Evolutionary conservation across 2,329 filamentous ascomycete genomes (phyloP).

Genomic region (Talaromyces sp.): DNA sequence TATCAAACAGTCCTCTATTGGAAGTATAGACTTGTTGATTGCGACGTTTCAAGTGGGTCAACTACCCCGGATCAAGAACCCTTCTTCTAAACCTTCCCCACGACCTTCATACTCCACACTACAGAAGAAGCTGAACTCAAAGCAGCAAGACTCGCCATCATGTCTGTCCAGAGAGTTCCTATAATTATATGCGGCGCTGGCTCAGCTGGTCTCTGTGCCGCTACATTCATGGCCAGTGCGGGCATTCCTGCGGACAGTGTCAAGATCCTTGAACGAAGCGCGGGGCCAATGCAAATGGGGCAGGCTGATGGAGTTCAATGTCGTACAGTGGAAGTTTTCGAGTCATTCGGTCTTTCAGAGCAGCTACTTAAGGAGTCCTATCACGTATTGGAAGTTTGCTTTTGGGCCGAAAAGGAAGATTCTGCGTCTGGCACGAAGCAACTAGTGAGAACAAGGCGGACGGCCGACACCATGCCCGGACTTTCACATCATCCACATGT

Average conservation of each 20-base stretch:
- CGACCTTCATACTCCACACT: neutral
- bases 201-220: conserved; percentile 49
- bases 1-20: neutral
- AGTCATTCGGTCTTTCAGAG: conserved; percentile 60
- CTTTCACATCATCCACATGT: conserved; percentile 55
- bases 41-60: neutral
- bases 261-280: conserved; percentile 40
- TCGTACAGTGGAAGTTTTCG: conserved; percentile 57
- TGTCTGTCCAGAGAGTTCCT: neutral
- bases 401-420: conserved; percentile 15
- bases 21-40: neutral
- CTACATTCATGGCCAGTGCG: conserved; percentile 38
- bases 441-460: conserved; percentile 45
- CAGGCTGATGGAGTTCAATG: conserved; percentile 57
- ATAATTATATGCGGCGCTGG: conserved; percentile 55
- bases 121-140: neutral
- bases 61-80: neutral
- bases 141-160: neutral
- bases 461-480: conserved; percentile 54
- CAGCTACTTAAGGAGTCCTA: conserved; percentile 47
- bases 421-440: conserved; percentile 24
- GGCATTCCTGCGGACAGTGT: conserved; percentile 7
- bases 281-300: conserved; percentile 48
- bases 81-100: neutral
- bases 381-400: conserved; percentile 13